Conservation (phyloP, 495 filamentous ascomycete species). For the Copromyces sp. region DNA sequence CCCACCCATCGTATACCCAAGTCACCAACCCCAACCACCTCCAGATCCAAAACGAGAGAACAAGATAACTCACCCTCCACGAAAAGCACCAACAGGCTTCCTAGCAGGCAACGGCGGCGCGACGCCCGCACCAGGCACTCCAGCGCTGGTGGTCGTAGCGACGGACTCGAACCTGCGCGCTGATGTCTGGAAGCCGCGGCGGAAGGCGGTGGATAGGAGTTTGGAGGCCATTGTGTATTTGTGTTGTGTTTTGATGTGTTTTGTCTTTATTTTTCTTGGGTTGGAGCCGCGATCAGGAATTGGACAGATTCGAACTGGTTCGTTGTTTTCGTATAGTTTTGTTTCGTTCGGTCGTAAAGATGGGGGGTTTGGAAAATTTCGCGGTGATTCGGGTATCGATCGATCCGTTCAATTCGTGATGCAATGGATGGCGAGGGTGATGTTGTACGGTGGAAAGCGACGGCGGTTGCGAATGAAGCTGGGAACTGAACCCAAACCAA, state of each 20-base stretch:
- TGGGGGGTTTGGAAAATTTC: not conserved
- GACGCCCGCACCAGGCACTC: not conserved
- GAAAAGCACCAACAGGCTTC: conserved; percentile 83
- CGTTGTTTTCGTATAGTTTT: not conserved
- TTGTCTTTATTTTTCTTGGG: not conserved
- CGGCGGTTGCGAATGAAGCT: not conserved
- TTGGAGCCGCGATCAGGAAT: not conserved
- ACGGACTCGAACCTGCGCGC: conserved; percentile 31
- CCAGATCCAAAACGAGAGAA: not conserved
- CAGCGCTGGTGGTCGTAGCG: not conserved
- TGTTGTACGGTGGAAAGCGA: not conserved
- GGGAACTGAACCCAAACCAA: not conserved
- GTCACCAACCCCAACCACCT: not conserved
- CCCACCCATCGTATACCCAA: not conserved
- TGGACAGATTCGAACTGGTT: too few species aligned
- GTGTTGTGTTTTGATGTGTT: not conserved
- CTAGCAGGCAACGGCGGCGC: conserved; percentile 49
- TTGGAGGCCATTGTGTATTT: conserved; percentile 31
- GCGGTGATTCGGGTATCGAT: not conserved
- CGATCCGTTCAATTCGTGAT: not conserved
- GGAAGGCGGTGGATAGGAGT: conserved; percentile 25
- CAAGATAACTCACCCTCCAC: conserved; percentile 65
- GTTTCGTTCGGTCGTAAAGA: not conserved
- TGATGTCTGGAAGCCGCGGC: conserved; percentile 36
- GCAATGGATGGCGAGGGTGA: not conserved